phyloP scores from a whole-genome alignment of 345 rosid genomes.

The Citrus reticulata region DNA sequence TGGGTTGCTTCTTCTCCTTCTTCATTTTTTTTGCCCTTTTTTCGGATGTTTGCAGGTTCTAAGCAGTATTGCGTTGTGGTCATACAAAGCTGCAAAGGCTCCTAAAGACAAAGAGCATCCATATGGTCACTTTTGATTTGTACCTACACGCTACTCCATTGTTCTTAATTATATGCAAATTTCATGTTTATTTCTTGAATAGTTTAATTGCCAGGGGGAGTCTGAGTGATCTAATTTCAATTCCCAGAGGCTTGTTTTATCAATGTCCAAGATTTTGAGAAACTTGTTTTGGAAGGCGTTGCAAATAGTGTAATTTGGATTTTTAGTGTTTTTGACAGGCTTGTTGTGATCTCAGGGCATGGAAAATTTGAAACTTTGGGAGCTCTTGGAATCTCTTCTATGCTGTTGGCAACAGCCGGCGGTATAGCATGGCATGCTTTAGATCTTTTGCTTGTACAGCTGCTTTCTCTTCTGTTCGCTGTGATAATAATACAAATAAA shows the following conservation, averaged over 20 bases:
- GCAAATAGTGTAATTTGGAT: background rate
- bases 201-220: background rate
- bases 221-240: background rate
- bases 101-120: conserved; percentile 95
- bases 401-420: conserved; percentile 88
- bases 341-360: conserved; percentile 50
- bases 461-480: conserved; percentile 7
- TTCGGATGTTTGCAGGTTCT: conserved; percentile 52
- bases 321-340: background rate
- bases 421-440: conserved; percentile 92
- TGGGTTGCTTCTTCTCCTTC: background rate
- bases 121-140: conserved; percentile 69
- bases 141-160: conserved; percentile 39
- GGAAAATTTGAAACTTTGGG: conserved; percentile 93
- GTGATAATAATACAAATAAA: background rate
- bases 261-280: background rate
- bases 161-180: background rate
- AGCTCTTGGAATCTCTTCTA: conserved; percentile 87
- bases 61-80: conserved; percentile 78
- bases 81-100: conserved; percentile 79
- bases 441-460: conserved; percentile 56
- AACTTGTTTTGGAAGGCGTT: background rate
- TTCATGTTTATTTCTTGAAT: background rate
- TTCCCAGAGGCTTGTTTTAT: background rate
- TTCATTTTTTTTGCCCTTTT: background rate